Evolutionary conservation across 441 rosid genomes (phyloP), one percentile per base, ranked within the genome.

Genomic region (Gossypium davidsonii): DNA sequence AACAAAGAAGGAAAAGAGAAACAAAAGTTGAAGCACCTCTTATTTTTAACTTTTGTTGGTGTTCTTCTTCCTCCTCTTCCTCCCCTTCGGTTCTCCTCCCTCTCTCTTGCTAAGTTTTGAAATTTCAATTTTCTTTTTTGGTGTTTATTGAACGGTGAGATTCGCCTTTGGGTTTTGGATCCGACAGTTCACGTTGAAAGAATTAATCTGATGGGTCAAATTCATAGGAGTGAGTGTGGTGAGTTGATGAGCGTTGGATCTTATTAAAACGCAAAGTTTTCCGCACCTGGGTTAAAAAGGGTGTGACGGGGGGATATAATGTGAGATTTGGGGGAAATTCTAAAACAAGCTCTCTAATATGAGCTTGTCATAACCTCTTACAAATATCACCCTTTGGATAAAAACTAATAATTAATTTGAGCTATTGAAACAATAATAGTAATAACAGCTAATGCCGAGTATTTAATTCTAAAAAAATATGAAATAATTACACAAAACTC

Each of bases 51-150:
- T 48, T 2, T 5, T 14, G 53, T n/a, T 51, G 20, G 9, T 9
- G 12, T 55, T 55, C 21, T 18, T 44, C 61, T 57, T 46, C 76
- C 52, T 25, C 49, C 4, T 25, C 57, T 52, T 37, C 77, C 48
- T 74, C 61, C 37, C 0, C 60, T 62, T 52, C 71, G 77, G 61
- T 74, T 83, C 74, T 73, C 81, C 94, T 84, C 91, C 91, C 94
- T 83, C 94, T 87, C 89, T 85, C 63, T 77, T 61, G 21, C 56
- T 67, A 79, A 25, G 82, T 86, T 88, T 90, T 88, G 86, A 90
- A 90, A 81, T 83, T 89, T 82, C 83, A 83, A 84, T 82, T 83
- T 79, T 81, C 73, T 2, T 55, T 55, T 79, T 20, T 57, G 67
- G 72, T 76, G 23, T 79, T 23, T 84, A 81, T 84, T 83, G 77